Percentiles rank a stretch among this genome's conserved stretches.
Evolutionary conservation across 805 yeast genomes (phyloP).

Genomic region (Barnettozyma salicaria): DNA sequence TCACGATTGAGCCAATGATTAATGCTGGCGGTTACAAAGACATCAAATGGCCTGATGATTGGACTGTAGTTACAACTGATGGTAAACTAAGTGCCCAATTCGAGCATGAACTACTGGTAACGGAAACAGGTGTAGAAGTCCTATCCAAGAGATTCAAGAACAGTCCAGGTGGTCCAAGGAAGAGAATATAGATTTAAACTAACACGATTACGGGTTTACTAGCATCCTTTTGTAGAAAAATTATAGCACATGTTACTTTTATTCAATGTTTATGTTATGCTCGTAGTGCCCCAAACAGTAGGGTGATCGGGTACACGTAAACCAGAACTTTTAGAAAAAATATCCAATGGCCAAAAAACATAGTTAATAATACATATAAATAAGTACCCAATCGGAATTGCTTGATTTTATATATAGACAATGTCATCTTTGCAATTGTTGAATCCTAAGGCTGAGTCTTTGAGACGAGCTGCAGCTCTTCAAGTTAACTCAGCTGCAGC

Average conservation of each 20-base stretch:
- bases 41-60: slow-evolving; percentile 91
- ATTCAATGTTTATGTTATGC: no score
- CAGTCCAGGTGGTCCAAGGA: slow-evolving; percentile 85
- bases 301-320: no score
- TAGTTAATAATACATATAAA: no score
- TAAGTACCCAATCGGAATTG: no score
- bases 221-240: no score
- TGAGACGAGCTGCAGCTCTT: slow-evolving; percentile 90
- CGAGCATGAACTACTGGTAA: slow-evolving; percentile 87
- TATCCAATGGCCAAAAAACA: no score
- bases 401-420: not conserved
- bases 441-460: slow-evolving; percentile 97
- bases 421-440: slow-evolving; percentile 76
- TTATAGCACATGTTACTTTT: no score
- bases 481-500: slow-evolving; percentile 96
- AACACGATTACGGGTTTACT: no score
- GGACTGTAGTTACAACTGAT: slow-evolving; percentile 92
- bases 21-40: slow-evolving; percentile 79
- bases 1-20: slow-evolving; percentile 97
- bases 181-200: slow-evolving; percentile 47
- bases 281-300: no score
- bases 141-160: slow-evolving; percentile 72
- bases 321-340: no score
- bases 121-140: slow-evolving; percentile 90
- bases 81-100: slow-evolving; percentile 91